phyloP scores from a whole-genome alignment of 129 eudicot species.

The Silybum marianum region DNA sequence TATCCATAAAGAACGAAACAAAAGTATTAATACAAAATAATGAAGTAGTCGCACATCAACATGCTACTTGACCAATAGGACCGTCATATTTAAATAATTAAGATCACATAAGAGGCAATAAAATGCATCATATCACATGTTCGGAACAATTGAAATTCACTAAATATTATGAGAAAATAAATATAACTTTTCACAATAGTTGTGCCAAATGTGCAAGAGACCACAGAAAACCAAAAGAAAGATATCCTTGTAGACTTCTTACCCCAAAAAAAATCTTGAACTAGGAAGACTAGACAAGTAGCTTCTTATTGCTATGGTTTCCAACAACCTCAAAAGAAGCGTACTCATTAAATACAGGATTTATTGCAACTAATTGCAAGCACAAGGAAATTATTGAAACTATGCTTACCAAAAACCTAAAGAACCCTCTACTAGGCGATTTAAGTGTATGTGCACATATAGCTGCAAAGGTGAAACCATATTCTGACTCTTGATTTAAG shows the following conservation, averaged over 20 bases:
- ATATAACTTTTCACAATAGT: neutral
- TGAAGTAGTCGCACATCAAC: neutral
- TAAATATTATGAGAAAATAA: neutral
- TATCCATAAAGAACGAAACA: slow-evolving; percentile 38
- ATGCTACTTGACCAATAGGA: slow-evolving; percentile 2
- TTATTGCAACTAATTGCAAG: neutral
- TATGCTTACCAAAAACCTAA: slow-evolving; percentile 18
- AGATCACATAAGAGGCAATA: slow-evolving; percentile 1
- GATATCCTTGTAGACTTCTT: neutral
- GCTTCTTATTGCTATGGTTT: neutral
- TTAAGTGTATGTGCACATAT: neutral
- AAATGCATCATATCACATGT: slow-evolving; percentile 6
- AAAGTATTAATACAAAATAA: slow-evolving; percentile 13
- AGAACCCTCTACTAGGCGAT: neutral
- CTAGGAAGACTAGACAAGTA: neutral
- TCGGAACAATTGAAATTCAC: slow-evolving; percentile 11
- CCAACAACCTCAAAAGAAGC: neutral
- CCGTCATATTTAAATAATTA: slow-evolving; percentile 1
- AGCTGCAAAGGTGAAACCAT: slow-evolving; percentile 18
- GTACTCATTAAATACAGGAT: neutral
- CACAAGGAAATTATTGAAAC: neutral
- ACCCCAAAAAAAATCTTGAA: neutral
- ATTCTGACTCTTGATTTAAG: slow-evolving; percentile 14
- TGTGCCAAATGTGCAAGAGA: no score
- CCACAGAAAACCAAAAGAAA: no score